phyloP scores from a whole-genome alignment of 305 asterid genomes.

The Fraxinus nigra region DNA sequence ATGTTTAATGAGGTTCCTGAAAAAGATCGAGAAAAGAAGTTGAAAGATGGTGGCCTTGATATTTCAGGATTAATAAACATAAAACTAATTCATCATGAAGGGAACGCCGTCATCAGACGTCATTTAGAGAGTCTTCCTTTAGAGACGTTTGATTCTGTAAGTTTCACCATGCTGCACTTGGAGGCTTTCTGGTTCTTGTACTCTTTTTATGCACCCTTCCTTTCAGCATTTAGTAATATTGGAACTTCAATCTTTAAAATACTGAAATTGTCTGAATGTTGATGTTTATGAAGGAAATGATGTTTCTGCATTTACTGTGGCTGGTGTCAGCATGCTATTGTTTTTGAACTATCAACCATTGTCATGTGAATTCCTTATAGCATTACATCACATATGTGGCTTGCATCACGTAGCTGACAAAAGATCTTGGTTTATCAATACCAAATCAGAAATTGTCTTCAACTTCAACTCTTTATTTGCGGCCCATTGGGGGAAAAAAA shows the following conservation, averaged over 20 bases:
- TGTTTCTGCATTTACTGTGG: neutral
- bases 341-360: neutral
- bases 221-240: neutral
- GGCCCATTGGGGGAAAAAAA: neutral
- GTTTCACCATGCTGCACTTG: slow-evolving; percentile 34
- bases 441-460: neutral
- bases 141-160: slow-evolving; percentile 98
- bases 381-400: neutral
- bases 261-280: slow-evolving; percentile 8
- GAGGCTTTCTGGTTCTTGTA: slow-evolving; percentile 9
- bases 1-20: slow-evolving; percentile 93
- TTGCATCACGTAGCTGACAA: neutral
- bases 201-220: neutral
- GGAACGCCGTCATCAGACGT: slow-evolving; percentile 92
- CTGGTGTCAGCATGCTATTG: neutral
- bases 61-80: slow-evolving; percentile 75
- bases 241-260: neutral
- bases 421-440: slow-evolving; percentile 6
- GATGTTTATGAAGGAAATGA: slow-evolving; percentile 6
- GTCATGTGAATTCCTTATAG: neutral
- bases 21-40: slow-evolving; percentile 70
- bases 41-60: slow-evolving; percentile 91
- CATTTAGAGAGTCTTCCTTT: slow-evolving; percentile 89
- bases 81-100: slow-evolving; percentile 80
- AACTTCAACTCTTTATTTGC: neutral